Evolutionary conservation across 2,329 filamentous ascomycete genomes (phyloP), one percentile per base, ranked within the genome.

Genomic region (Plectosphaerella plurivora): DNA sequence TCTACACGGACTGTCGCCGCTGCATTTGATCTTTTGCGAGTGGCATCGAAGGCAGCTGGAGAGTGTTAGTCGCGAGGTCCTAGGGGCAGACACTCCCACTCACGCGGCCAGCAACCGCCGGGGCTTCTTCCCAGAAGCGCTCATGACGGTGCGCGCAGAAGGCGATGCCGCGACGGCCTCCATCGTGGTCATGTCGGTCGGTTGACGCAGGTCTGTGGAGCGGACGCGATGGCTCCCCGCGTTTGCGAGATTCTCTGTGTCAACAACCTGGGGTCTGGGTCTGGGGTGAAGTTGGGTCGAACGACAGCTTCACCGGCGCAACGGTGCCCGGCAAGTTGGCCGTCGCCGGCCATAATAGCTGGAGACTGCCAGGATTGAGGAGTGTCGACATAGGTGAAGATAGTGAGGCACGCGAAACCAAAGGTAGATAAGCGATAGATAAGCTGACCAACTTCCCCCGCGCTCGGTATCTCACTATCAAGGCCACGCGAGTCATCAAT

Each of bases 11-110:
- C 65, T 64, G 5, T 68, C 66, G 1, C 73, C 73, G 0, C 73
- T 75, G 49, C 73, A 76, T 54, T 73, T 75, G 16, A 75, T 72
- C 53, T 76, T 75, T 36, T 74, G 73, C 0, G 64, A 56, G 60
- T 76, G 73, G 48, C 73, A 76, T 55, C 72, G 61, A 55, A 71
- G 68, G 46, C 73, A 75, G 5, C 41, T 44, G 16, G 28, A 33
- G 28, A 33, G 4, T 3, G 22, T 22, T 5, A 22, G 37, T 41
- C 37, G n/a, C 14, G 37, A 41, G 22, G 22, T 22, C 22, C 22
- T 22, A 3, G 12, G 35, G 37, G 41, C 6, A n/a, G 41, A 8
- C 4, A 16, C 11, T 44, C 18, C 37, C 37, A 44, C 41, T 44
- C 11, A 44, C 41, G 41, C 41, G 16, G 41, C 41, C n/a, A 44